A percentile compares a stretch with the other conserved stretches of the same genome.
Conservation (phyloP, 2,329 filamentous ascomycete genomes). For the Paraconiothyrium sp. region DNA sequence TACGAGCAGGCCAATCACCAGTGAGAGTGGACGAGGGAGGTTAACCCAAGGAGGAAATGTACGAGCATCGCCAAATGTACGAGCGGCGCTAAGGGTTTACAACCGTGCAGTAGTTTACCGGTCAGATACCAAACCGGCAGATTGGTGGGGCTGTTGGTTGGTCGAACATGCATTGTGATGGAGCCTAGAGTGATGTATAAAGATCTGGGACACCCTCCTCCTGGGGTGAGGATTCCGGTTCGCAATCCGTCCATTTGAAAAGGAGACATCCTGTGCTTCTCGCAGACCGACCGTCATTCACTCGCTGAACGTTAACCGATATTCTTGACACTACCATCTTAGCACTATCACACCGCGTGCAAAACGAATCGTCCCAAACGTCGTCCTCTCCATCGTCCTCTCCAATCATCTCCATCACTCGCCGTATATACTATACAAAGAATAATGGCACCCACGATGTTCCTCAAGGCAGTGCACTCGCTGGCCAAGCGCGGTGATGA, state of each 20-base stretch:
- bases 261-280: neutral
- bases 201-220: neutral
- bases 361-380: neutral
- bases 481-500: slow-evolving; percentile 20
- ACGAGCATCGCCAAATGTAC: slow-evolving; percentile 1
- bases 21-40: neutral
- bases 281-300: slow-evolving; percentile 1
- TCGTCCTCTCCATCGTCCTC: neutral
- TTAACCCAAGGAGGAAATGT: slow-evolving; percentile 9
- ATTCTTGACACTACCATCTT: neutral
- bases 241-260: neutral
- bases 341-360: neutral
- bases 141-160: neutral
- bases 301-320: neutral
- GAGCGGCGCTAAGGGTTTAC: neutral
- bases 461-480: slow-evolving; percentile 7
- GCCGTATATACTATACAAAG: neutral
- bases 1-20: slow-evolving; percentile 9
- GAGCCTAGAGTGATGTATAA: slow-evolving; percentile 8
- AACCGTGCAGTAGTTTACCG: neutral
- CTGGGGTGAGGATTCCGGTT: neutral
- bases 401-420: neutral
- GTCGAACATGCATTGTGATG: neutral
- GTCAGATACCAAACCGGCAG: neutral
- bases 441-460: slow-evolving; percentile 1